Conservation (phyloP, 352 stramenopile genomes). For the Blastocystis sp. region DNA sequence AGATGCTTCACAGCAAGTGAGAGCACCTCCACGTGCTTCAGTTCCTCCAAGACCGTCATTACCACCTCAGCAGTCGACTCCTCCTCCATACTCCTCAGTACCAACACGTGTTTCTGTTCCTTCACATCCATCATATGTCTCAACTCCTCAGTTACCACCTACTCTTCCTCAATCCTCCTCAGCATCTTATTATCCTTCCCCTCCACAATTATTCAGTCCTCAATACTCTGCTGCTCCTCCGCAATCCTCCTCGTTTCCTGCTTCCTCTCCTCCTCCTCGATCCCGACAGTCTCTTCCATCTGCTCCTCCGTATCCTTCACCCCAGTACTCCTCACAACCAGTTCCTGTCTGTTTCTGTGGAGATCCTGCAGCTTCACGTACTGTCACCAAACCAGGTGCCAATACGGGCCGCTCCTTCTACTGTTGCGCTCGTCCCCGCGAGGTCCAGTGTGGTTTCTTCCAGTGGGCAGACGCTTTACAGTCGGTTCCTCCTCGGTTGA, state of each 20-base stretch:
- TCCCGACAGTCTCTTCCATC: background rate
- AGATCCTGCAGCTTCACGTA: background rate
- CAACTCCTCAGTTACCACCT: too few relatives aligned
- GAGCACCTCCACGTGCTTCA: background rate
- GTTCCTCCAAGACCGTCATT: background rate
- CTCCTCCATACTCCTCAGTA: background rate
- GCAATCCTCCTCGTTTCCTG: too few relatives aligned
- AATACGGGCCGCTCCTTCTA: constrained; percentile 61
- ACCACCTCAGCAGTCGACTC: background rate
- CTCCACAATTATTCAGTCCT: too few relatives aligned
- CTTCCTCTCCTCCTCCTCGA: background rate
- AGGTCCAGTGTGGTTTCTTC: constrained; percentile 50
- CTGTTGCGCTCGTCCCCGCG: constrained; percentile 29
- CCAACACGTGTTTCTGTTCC: constrained; percentile 3
- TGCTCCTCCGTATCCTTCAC: background rate
- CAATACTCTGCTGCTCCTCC: too few relatives aligned
- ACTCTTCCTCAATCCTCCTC: background rate
- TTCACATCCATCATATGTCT: constrained; percentile 41
- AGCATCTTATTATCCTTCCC: too few relatives aligned
- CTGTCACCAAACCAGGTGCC: constrained; percentile 29
- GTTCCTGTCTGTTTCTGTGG: background rate
- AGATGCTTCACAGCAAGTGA: too few relatives aligned
- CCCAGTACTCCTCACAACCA: background rate
- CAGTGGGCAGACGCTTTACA: constrained; percentile 13
- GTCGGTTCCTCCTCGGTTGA: background rate